A percentile compares a stretch with the other conserved stretches of the same genome.
Conservation (phyloP, 2,329 filamentous ascomycete genomes). For the Fusarium tupiense region DNA sequence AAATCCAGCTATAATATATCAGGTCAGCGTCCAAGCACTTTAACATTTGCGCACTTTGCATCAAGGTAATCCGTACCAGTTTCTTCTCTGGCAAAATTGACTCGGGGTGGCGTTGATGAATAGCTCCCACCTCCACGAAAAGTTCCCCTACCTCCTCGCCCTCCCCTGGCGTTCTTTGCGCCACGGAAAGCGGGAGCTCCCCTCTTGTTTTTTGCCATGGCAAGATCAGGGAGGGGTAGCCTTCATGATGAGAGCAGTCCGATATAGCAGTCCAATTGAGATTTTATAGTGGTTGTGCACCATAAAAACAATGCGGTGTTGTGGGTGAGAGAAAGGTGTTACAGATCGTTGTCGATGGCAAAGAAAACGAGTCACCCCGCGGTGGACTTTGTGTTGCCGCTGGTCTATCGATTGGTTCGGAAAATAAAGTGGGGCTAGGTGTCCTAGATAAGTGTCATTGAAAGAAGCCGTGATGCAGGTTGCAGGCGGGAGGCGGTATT, state of each 20-base stretch:
- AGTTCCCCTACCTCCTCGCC: slow-evolving; percentile 24
- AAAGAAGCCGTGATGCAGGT: background rate
- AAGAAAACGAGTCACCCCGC: slow-evolving; percentile 36
- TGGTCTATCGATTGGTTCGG: slow-evolving; percentile 20
- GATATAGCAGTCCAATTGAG: background rate
- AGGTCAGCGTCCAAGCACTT: background rate
- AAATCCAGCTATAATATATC: slow-evolving; percentile 37
- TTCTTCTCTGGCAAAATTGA: slow-evolving; percentile 16
- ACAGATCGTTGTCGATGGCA: slow-evolving; percentile 14
- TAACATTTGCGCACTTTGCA: background rate
- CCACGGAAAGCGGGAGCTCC: slow-evolving; percentile 32
- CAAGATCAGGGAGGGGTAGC: background rate
- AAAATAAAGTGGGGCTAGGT: background rate
- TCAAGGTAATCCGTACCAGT: slow-evolving; percentile 18
- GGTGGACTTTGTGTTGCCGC: background rate
- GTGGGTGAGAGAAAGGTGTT: background rate
- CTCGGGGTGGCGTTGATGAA: background rate
- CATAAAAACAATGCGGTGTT: background rate
- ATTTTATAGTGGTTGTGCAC: background rate
- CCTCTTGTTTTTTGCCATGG: slow-evolving; percentile 42
- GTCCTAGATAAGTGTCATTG: slow-evolving; percentile 26
- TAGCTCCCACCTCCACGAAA: slow-evolving; percentile 21
- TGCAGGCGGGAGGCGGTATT: background rate
- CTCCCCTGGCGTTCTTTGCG: slow-evolving; percentile 30
- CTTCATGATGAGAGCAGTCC: slow-evolving; percentile 20